Evolutionary conservation across 257 asterid genomes (phyloP), one percentile per base, ranked within the genome.

Genomic region (Solanum bulbocastanum): DNA sequence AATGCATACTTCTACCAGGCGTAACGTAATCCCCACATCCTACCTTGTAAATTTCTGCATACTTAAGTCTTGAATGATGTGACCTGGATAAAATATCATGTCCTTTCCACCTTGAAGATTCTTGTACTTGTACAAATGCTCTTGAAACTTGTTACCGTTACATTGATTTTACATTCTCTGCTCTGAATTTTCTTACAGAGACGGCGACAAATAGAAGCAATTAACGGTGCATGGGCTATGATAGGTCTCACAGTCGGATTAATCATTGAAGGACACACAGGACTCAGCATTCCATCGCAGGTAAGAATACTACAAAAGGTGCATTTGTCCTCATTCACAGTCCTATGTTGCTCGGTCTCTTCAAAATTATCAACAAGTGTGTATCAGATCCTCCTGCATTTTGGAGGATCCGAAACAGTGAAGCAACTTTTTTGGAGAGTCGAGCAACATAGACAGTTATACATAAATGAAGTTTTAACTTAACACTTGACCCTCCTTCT

Each of bases 181-280:
- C 85, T 30, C 42, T 81, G 42, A 30, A 10, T 86, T 74, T 37
- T 32, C 62, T 58, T 75, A 39, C 88, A 96, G 99, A 94, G 88
- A 91, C 94, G 85, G 10, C 93, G 94, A 5, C 79, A 90, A 89
- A 94, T 95, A 81, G 99, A 97, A 92, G 99, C 99, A 72, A 91
- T 95, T 76, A 97, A 97, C 6, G 99, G 99, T 56, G 98, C 98
- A 1, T 96, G 98, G 99, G 99, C 99, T 40, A 96, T 97, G 98
- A 90, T 97, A n/a, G 99, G 99, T 83, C 96, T 96, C 27, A 97
- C 99, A 3, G 94, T 91, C 8, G 99, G 95, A 87, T 91, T 97
- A 86, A 94, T 96, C 91, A 90, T 96, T 36, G 99, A 96, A 93
- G 98, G 98, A 40, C 93, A 83, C 74, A 94, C 98, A 7, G 99